These are phyloP conservation scores for Hibiscus tridactylites DNA, from an alignment of 345 rosid genomes.

Conservation along the genomic window DNA sequence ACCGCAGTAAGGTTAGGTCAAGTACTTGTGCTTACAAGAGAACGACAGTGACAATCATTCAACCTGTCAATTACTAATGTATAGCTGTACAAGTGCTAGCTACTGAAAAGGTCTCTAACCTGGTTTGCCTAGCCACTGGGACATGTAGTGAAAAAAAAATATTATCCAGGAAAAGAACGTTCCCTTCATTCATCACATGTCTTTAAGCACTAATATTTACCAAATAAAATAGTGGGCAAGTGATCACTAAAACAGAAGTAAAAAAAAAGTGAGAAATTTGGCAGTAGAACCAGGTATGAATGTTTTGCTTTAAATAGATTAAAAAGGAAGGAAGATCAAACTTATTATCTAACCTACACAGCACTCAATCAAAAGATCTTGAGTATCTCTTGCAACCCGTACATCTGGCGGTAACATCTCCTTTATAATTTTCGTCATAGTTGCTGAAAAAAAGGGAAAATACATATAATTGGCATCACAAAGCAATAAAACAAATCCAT, in stretches of 20 bases:
- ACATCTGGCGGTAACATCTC: conserved; percentile 99
- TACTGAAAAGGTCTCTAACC: background rate
- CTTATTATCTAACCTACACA: conserved; percentile 69
- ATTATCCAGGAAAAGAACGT: background rate
- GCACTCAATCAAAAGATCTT: conserved; percentile 97
- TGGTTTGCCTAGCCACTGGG: background rate
- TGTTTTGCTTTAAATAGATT: background rate
- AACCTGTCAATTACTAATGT: background rate
- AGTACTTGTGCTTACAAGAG: background rate
- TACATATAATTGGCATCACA: background rate
- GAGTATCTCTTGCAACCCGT: conserved; percentile 98
- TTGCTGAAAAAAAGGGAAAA: conserved; percentile 42
- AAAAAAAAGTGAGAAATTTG: background rate
- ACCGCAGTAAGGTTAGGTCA: background rate
- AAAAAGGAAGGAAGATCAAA: background rate
- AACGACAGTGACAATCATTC: background rate
- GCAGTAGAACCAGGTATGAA: background rate
- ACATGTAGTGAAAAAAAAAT: background rate
- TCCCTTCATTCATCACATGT: background rate
- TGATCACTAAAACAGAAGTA: background rate
- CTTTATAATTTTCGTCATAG: conserved; percentile 98
- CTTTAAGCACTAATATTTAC: background rate
- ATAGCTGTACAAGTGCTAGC: background rate
- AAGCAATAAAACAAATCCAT: background rate
- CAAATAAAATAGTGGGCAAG: background rate